Evolutionary conservation across 2,329 filamentous ascomycete species (phyloP).

Genomic region (Colletotrichum musae): DNA sequence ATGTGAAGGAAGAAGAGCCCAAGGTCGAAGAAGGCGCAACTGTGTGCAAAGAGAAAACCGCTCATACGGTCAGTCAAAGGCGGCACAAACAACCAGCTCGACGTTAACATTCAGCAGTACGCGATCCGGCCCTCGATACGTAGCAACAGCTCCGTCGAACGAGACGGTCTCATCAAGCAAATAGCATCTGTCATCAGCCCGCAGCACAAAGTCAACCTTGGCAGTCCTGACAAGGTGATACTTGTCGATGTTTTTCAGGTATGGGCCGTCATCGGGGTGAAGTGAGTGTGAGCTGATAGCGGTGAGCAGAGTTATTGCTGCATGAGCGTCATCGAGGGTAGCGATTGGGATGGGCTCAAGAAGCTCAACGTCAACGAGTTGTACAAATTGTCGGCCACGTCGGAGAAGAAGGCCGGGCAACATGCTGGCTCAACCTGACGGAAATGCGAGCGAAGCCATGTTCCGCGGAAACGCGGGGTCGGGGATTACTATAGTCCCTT

Average conservation of each 20-base stretch:
- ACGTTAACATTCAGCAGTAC: conserved; percentile 67
- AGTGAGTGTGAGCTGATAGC: conserved; percentile 19
- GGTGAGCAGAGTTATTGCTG: conserved; percentile 77
- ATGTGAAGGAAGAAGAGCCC: conserved; percentile 39
- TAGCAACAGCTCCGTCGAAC: conserved; percentile 78
- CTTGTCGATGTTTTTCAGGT: conserved; percentile 87
- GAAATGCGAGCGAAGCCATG: no score
- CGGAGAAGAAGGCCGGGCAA: not conserved
- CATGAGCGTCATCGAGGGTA: conserved; percentile 81
- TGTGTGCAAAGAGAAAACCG: conserved; percentile 40
- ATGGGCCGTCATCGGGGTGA: conserved; percentile 44
- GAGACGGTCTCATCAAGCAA: conserved; percentile 78
- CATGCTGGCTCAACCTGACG: no score
- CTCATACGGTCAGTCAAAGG: conserved; percentile 59
- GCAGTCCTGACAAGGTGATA: conserved; percentile 82
- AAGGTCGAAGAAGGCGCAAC: conserved; percentile 40
- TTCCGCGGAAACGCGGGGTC: no score
- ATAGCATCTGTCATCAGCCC: conserved; percentile 76
- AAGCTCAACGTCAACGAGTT: conserved; percentile 85
- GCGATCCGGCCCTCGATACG: conserved; percentile 86
- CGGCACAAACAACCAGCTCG: not conserved
- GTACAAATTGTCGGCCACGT: conserved; percentile 58
- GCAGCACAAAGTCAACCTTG: conserved; percentile 83
- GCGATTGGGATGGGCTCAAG: conserved; percentile 80
- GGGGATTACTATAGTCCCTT: no score